Conservation (phyloP, 2,329 filamentous ascomycete genomes). For the Trichoderma semiorbis region DNA sequence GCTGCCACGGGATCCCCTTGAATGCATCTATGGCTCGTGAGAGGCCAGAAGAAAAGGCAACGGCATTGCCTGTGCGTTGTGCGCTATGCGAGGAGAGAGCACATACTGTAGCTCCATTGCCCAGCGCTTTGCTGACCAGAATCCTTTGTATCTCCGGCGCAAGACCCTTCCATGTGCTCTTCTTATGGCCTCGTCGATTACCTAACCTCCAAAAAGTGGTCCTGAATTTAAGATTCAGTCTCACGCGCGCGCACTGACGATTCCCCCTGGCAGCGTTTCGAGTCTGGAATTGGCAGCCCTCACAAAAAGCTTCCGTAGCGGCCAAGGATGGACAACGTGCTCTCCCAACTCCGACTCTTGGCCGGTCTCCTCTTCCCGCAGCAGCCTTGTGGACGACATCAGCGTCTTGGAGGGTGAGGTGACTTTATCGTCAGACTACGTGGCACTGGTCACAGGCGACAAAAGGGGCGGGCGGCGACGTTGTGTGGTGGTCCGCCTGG, state of each 20-base stretch:
- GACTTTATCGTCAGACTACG: constrained; percentile 18
- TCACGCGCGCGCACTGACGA: not conserved
- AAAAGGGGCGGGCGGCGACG: constrained; percentile 19
- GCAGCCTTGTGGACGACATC: not conserved
- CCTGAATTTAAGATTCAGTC: constrained; percentile 13
- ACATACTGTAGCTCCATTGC: not conserved
- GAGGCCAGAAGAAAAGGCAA: not conserved
- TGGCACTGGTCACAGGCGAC: constrained; percentile 20
- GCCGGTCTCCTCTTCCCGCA: not conserved
- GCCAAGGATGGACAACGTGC: not conserved
- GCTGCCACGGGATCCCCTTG: constrained; percentile 6
- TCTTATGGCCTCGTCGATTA: not conserved
- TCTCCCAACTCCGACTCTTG: not conserved
- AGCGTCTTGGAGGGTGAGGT: constrained; percentile 6
- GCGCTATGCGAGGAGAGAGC: not conserved
- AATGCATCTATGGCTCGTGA: not conserved
- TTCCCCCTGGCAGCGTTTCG: not conserved
- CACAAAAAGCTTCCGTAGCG: not conserved
- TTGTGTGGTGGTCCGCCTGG: constrained; percentile 13
- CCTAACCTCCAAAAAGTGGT: constrained; percentile 1
- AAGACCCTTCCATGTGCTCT: not conserved
- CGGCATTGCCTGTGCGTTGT: not conserved
- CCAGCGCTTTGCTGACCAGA: not conserved
- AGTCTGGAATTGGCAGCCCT: not conserved
- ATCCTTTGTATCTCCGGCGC: not conserved